Conservation (phyloP, 345 rosid genomes). For the Clarkia xantiana region DNA sequence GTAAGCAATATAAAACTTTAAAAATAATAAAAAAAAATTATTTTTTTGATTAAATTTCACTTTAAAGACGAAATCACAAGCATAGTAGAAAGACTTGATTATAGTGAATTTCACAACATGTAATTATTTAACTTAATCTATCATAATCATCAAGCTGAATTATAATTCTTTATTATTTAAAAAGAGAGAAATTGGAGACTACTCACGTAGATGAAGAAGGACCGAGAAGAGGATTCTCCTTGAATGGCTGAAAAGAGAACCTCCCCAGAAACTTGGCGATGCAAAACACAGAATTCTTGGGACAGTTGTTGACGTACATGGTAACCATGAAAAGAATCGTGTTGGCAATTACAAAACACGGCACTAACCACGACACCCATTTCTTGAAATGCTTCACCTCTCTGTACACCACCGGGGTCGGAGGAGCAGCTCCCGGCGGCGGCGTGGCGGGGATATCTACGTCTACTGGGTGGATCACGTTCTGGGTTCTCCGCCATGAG, state of each 20-base stretch:
- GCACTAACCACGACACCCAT: conserved; percentile 63
- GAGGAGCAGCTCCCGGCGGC: conserved; percentile 5
- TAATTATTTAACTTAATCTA: too few relatives aligned
- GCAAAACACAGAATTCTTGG: conserved; percentile 52
- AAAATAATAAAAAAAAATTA: too few relatives aligned
- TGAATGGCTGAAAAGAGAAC: conserved; percentile 67
- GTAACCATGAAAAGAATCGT: conserved; percentile 47
- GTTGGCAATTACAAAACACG: conserved; percentile 49
- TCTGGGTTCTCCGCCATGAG: conserved; percentile 19
- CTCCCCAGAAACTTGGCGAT: conserved; percentile 60
- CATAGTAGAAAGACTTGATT: too few relatives aligned
- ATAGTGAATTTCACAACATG: too few relatives aligned
- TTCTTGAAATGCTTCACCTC: conserved; percentile 48
- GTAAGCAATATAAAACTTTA: too few relatives aligned
- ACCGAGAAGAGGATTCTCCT: conserved; percentile 89
- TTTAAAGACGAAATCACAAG: too few relatives aligned
- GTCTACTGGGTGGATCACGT: conserved; percentile 34
- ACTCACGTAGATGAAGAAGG: conserved; percentile 69
- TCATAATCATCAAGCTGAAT: not conserved
- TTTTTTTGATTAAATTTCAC: too few relatives aligned
- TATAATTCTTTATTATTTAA: not conserved
- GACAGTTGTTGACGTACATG: conserved; percentile 75
- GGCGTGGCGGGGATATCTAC: conserved; percentile 23
- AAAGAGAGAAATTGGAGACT: conserved; percentile 5
- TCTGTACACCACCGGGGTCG: conserved; percentile 20